These are phyloP conservation scores for Fusarium chuoi DNA, from an alignment of 2,329 filamentous ascomycete species.

Conservation along the genomic window DNA sequence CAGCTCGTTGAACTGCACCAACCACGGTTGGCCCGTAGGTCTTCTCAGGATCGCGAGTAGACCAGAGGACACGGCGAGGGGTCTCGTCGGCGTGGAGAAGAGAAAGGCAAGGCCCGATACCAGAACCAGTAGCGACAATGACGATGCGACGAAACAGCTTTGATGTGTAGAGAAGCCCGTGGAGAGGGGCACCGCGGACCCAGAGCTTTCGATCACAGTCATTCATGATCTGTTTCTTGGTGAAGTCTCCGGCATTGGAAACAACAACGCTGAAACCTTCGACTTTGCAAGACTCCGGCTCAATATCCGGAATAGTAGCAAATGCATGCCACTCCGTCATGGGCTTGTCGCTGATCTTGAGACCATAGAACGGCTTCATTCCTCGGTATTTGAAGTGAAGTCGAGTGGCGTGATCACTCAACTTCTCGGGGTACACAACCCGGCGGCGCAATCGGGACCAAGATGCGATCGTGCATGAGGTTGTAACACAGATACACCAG, in stretches of 20 bases:
- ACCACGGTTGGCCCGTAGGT: slow-evolving; percentile 8
- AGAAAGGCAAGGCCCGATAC: slow-evolving; percentile 9
- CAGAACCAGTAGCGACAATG: slow-evolving; percentile 9
- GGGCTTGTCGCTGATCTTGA: slow-evolving; percentile 26
- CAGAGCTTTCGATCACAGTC: slow-evolving; percentile 5
- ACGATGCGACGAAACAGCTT: slow-evolving; percentile 8
- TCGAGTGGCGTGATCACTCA: slow-evolving; percentile 16
- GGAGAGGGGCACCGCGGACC: slow-evolving; percentile 14
- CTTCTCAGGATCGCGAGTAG: slow-evolving; percentile 12
- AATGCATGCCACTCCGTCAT: slow-evolving; percentile 17
- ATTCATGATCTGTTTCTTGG: slow-evolving; percentile 19
- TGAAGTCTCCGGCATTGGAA: slow-evolving; percentile 11
- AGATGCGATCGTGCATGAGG: slow-evolving; percentile 8
- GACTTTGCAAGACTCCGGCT: slow-evolving; percentile 11
- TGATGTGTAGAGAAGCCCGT: slow-evolving; percentile 3
- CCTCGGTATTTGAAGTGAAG: slow-evolving; percentile 25
- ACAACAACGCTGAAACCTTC: slow-evolving; percentile 18
- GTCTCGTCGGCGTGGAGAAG: slow-evolving; percentile 9
- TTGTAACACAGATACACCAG: slow-evolving; percentile 21
- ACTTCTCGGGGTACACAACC: slow-evolving; percentile 9
- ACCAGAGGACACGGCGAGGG: slow-evolving; percentile 10
- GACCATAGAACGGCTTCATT: slow-evolving; percentile 18
- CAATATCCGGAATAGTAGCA: slow-evolving; percentile 14
- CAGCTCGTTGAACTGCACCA: slow-evolving; percentile 1
- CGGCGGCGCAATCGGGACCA: slow-evolving; percentile 11